These are phyloP conservation scores for Prosopis cineraria DNA, from an alignment of 306 rosid genomes.

Conservation along the genomic window DNA sequence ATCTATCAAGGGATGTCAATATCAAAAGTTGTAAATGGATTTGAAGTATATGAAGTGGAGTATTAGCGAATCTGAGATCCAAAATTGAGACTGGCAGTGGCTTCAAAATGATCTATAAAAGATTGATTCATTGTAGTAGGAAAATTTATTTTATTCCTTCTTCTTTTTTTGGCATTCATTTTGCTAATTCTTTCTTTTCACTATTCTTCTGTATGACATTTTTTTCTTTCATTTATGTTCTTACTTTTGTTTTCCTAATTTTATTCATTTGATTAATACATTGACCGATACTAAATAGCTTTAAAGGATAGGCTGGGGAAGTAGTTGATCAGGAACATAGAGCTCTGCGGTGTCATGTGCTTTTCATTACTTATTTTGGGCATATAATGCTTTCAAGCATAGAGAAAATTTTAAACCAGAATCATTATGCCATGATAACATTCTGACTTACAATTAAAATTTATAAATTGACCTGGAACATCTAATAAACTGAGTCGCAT, in stretches of 20 bases:
- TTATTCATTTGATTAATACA: slow-evolving; percentile 29
- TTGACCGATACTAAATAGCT: slow-evolving; percentile 3
- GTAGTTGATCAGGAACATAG: not conserved
- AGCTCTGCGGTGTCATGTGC: not conserved
- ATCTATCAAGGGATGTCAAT: slow-evolving; percentile 19
- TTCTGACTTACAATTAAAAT: not conserved
- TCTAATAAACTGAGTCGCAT: not conserved
- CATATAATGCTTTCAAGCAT: not conserved
- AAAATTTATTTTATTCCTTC: not conserved
- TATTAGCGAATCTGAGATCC: slow-evolving; percentile 22
- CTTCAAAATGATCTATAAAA: slow-evolving; percentile 22
- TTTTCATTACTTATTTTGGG: slow-evolving; percentile 16
- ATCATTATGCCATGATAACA: not conserved
- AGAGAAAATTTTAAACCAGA: not conserved
- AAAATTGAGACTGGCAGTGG: slow-evolving; percentile 23
- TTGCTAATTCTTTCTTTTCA: slow-evolving; percentile 4
- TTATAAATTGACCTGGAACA: not conserved
- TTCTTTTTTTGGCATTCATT: slow-evolving; percentile 1
- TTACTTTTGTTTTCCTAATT: not conserved
- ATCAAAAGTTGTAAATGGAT: slow-evolving; percentile 9
- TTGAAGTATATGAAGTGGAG: slow-evolving; percentile 29
- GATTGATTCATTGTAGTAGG: slow-evolving; percentile 32
- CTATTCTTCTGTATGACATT: not conserved
- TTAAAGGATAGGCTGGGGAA: not conserved
- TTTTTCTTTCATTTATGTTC: not conserved